phyloP scores from a whole-genome alignment of 176 grass and related monocot genomes.

The Oryza longistaminata region DNA sequence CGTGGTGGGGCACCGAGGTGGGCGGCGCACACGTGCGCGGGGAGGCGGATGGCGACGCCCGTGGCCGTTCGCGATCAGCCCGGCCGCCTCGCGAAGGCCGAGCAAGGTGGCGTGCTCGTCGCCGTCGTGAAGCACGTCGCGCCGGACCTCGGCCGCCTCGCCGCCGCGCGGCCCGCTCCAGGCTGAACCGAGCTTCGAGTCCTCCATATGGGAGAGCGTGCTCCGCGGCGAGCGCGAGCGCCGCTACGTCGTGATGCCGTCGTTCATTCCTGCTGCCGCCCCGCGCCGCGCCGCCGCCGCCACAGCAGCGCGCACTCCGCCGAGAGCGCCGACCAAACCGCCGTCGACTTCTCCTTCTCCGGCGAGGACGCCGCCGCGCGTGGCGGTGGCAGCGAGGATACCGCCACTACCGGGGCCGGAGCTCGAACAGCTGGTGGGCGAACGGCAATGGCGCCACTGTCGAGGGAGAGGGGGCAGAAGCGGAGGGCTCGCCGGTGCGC shows the following conservation, averaged over 20 bases:
- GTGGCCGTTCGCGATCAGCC: constrained; percentile 5
- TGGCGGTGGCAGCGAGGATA: no score
- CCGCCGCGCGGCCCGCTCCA: background rate
- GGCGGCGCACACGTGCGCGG: background rate
- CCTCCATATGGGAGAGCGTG: background rate
- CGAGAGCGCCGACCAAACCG: no score
- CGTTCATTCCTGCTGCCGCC: background rate
- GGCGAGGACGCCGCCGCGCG: no score
- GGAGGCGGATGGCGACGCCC: no score
- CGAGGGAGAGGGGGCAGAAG: background rate
- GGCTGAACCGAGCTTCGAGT: background rate
- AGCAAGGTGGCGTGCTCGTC: constrained; percentile 22
- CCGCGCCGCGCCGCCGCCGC: background rate
- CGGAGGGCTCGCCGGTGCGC: background rate
- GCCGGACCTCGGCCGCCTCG: background rate
- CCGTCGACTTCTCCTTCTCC: no score
- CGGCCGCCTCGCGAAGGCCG: background rate
- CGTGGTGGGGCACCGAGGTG: background rate
- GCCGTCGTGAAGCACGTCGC: constrained; percentile 23
- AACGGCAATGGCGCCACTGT: no score
- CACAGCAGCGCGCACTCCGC: background rate
- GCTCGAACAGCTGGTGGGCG: no score
- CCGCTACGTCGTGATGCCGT: background rate
- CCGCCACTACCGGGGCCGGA: no score
- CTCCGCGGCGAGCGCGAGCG: background rate